Evolutionary conservation across 495 filamentous ascomycete species (phyloP).

Genomic region (Umbilicaria muhlenbergii): DNA sequence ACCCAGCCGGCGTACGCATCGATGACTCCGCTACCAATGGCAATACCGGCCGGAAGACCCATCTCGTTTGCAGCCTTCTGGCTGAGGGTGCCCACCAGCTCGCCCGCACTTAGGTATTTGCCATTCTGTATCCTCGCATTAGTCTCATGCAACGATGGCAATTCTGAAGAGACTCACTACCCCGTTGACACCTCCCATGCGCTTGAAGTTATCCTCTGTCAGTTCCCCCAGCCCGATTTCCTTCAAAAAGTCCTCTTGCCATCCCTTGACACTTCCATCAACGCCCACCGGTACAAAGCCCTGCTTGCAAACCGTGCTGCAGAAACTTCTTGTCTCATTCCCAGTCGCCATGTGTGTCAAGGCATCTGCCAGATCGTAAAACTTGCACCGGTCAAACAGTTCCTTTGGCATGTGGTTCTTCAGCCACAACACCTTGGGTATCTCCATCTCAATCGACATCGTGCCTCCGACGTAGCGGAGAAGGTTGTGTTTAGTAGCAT

Average conservation of each 20-base stretch:
- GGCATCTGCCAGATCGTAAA: slow-evolving; percentile 89
- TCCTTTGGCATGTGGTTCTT: slow-evolving; percentile 96
- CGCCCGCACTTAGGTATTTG: slow-evolving; percentile 74
- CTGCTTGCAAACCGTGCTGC: slow-evolving; percentile 90
- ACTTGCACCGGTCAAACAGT: slow-evolving; percentile 81
- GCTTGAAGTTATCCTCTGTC: slow-evolving; percentile 68
- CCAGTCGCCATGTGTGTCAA: slow-evolving; percentile 93
- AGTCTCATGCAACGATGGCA: slow-evolving; percentile 7
- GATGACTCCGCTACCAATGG: slow-evolving; percentile 90
- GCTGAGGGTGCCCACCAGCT: slow-evolving; percentile 70
- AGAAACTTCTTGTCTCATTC: slow-evolving; percentile 79
- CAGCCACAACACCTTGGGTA: slow-evolving; percentile 92
- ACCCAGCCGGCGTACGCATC: slow-evolving; percentile 99
- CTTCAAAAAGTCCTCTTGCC: slow-evolving; percentile 86
- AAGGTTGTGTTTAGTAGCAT: slow-evolving; percentile 81
- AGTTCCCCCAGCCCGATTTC: slow-evolving; percentile 74
- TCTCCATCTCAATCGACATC: slow-evolving; percentile 99
- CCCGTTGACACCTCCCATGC: slow-evolving; percentile 84
- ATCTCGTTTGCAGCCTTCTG: slow-evolving; percentile 71
- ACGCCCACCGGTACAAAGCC: slow-evolving; percentile 90
- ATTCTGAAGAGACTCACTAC: slow-evolving; percentile 54
- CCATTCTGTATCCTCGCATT: slow-evolving; percentile 50
- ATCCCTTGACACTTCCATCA: slow-evolving; percentile 93
- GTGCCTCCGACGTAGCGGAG: slow-evolving; percentile 88
- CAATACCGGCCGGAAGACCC: slow-evolving; percentile 74